Base-by-base conservation (phyloP, 2,329 filamentous ascomycete genomes). In the Dryadomyces quercivorus region DNA sequence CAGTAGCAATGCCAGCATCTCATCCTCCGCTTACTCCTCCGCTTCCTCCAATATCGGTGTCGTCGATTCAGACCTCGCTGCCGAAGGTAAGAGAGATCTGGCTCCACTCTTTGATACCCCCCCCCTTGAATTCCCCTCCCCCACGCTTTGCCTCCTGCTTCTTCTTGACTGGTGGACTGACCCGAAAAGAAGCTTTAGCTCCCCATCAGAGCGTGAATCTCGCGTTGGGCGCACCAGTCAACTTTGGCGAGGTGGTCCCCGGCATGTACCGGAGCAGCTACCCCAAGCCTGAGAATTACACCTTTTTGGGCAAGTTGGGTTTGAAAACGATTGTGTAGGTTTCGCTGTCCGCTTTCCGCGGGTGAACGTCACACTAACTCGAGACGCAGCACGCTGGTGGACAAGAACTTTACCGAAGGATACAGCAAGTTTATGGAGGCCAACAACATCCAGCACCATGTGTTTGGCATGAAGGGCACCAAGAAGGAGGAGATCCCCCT, bases 181-280 rank as follows among this genome's bases (percentile, higher is more conserved):
- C 26, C 26, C 4, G 21, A 21, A 22, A 44, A 36, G 38, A 13
- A 43, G 18, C 15, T 9, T 20, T 22, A 40, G 34, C 53, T 47
- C 48, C 46, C 45, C 34, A 52, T 44, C 31, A 53, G n/a, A 31
- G 2, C 18, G 46, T 18, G 2, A 34, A 51, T 12, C 20, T 56
- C 2, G 51, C 55, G 66, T 67, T 13, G 62, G 68, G 55, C 3
- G 57, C 59, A 6, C 86, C 87, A 1, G 63, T 71, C 59, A 95
- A 95, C 65, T 95, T 92, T 67, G 88, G 85, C 18, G 71, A 81
- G 31, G 85, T 95, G 20, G 71, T 84, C 20, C 78, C 82, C 7
- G 84, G 85, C 9, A 75, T 96, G 31, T 95, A 88, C 66, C 81
- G 91, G 52, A 92, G 88, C 67, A 85, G 85, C 60, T 95, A 90